phyloP scores from a whole-genome alignment of 1,284 basidiomycete genomes.

The Tilletia walkeri region DNA sequence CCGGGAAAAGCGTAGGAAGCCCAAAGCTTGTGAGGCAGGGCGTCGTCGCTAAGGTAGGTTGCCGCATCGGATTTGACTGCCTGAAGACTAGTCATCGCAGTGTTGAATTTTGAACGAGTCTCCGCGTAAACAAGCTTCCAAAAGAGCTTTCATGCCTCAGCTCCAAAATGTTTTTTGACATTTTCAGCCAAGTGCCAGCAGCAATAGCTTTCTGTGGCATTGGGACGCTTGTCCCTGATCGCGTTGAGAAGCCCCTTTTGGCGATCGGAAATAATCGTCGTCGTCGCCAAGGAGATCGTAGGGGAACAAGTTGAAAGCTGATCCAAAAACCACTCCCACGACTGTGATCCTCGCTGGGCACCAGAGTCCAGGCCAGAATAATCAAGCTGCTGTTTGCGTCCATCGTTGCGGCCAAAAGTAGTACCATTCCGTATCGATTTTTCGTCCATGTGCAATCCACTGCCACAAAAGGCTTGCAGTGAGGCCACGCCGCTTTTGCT shows the following conservation, averaged over 20 bases:
- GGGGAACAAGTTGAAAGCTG: background rate
- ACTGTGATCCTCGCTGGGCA: background rate
- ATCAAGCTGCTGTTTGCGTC: background rate
- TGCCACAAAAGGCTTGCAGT: background rate
- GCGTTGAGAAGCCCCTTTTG: background rate
- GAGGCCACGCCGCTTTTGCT: background rate
- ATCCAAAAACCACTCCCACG: background rate
- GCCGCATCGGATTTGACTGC: background rate
- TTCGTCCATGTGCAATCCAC: background rate
- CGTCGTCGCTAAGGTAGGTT: background rate
- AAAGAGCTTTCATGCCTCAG: background rate
- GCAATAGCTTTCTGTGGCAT: background rate
- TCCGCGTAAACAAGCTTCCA: background rate
- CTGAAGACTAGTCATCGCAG: background rate
- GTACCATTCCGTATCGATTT: background rate
- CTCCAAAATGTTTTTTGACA: background rate
- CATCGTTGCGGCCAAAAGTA: background rate
- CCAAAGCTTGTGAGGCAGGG: background rate
- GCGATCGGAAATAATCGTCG: background rate
- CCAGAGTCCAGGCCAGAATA: background rate
- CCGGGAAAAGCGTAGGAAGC: background rate
- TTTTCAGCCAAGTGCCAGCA: background rate
- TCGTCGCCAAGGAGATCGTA: background rate
- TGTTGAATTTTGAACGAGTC: background rate
- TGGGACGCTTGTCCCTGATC: background rate